Evolutionary conservation across 768 basidiomycete genomes (phyloP), one percentile per base, ranked within the genome.

Genomic region (Termitomyces sp.): DNA sequence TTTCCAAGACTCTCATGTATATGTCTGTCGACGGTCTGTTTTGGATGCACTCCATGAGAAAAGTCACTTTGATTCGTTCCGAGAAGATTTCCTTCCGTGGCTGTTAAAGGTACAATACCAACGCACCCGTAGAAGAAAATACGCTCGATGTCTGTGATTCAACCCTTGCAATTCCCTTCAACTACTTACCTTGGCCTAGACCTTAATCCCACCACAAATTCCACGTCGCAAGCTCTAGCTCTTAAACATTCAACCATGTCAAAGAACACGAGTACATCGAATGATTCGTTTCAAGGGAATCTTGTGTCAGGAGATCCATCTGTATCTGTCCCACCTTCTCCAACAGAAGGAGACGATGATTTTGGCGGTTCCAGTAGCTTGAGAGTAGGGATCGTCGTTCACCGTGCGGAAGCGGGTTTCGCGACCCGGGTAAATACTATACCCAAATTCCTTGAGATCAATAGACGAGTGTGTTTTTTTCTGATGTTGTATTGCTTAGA

Each of bases 1-100:
- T 34, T 77, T 88, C 34, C 83, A 86, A 61, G 95, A 97, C 65
- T 91, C 95, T 0, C 95, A 97, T 69, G 89, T 96, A 32, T 97
- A 96, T 64, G 85, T 96, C 34, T 94, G 93, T 74, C 82, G 84
- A 61, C 82, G 83, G 58, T 79, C 83, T 17, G 77, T 96, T 8
- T 75, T 97, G 25, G 86, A 92, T 57, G 77, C 84, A 12, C 74
- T 95, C 27, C 79, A 82, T 11, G 80, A 83, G 58, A 91, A 90
- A 64, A 73, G 73, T 5, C 80, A 85, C 62, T 78, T 95, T 41
- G 87, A 92, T 50, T 96, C 94, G 16, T 78, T 98, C 51, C 81
- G 89, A 50, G 90, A 95, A 69, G 93, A 97, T 58, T 91, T 97
- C 65, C 68, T 98, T 11, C 95, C 95, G 0, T 97, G 94, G 92